These are phyloP conservation scores for Umbelopsis sp. DNA, from an alignment of 192 early-diverging fungal genomes.

Conservation along the genomic window DNA sequence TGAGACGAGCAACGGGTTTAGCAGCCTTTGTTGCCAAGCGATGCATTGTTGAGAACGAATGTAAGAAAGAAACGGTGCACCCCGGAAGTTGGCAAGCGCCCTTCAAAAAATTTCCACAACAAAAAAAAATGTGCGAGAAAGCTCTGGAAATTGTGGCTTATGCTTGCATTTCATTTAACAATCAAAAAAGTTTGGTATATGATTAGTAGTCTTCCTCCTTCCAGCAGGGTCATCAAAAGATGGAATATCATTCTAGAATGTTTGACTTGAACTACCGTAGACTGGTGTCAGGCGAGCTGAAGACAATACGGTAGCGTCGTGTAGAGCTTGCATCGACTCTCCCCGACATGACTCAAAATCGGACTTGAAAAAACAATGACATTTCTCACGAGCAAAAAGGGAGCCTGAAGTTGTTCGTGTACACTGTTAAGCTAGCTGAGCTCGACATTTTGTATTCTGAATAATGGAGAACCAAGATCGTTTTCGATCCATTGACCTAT, in stretches of 20 bases:
- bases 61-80: not conserved
- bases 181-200: not conserved
- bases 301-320: not conserved
- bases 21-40: constrained; percentile 32
- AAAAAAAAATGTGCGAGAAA: constrained; percentile 15
- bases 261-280: not conserved
- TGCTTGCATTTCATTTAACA: not conserved
- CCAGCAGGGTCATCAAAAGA: too few relatives aligned
- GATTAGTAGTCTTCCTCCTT: too few relatives aligned
- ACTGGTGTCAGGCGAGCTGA: not conserved
- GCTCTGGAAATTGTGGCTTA: constrained; percentile 17
- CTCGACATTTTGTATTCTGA: too few relatives aligned
- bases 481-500: too few relatives aligned
- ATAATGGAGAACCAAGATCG: too few relatives aligned
- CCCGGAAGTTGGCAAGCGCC: constrained; percentile 16
- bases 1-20: constrained; percentile 7
- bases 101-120: constrained; percentile 14
- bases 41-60: constrained; percentile 25
- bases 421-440: not conserved
- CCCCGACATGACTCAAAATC: constrained; percentile 12
- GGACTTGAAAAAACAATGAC: not conserved
- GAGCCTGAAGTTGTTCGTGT: not conserved
- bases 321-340: not conserved
- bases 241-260: not conserved
- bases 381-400: not conserved